Evolutionary conservation across 108 stramenopile genomes (phyloP).

Genomic region (Schizochytrium sp.): DNA sequence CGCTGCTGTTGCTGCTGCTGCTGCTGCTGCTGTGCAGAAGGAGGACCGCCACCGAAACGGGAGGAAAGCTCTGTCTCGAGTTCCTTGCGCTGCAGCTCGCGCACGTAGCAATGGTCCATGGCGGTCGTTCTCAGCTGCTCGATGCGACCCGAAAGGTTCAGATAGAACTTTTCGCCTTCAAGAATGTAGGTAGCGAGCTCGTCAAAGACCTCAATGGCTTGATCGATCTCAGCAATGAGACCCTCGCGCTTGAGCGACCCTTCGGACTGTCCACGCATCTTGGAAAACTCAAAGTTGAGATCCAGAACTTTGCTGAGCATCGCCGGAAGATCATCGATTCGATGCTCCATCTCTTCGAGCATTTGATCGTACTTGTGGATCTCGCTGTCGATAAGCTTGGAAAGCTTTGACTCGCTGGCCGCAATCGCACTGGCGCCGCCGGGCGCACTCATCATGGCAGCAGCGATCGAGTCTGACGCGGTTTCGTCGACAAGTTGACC

Average conservation of each 20-base stretch:
- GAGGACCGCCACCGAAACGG: neutral
- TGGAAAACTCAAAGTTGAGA: neutral
- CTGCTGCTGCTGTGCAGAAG: neutral
- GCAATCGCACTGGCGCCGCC: neutral
- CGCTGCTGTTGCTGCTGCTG: neutral
- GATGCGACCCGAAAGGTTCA: neutral
- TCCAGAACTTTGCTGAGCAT: neutral
- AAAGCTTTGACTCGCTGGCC: neutral
- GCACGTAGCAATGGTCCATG: slow-evolving; percentile 5
- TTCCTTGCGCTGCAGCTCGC: slow-evolving; percentile 11
- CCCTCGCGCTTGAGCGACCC: neutral
- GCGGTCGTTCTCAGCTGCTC: neutral
- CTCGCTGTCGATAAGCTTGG: neutral
- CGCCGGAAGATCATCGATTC: neutral
- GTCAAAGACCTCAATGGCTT: neutral
- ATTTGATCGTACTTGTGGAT: neutral
- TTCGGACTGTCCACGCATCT: neutral
- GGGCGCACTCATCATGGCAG: neutral
- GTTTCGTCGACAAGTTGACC: neutral
- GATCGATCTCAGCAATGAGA: neutral
- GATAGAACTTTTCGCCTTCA: neutral
- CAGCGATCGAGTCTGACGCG: neutral
- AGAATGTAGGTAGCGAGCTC: neutral
- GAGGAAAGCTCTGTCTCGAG: neutral
- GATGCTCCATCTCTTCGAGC: neutral